Base-by-base conservation (phyloP, 768 basidiomycete genomes). In the Coprinellus micaceus region DNA sequence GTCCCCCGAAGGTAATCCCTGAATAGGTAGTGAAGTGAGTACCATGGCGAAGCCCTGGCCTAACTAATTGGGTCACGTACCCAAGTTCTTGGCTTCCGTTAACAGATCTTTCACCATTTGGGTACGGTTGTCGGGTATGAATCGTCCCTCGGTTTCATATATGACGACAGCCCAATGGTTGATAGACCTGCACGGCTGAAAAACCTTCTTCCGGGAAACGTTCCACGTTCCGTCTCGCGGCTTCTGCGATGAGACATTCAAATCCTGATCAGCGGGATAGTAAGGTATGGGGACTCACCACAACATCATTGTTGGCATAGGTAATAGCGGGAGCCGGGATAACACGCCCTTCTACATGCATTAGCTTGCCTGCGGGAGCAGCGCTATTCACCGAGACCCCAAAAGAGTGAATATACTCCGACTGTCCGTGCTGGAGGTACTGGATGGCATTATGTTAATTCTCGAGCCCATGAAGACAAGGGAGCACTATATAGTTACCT, bases 201-300 rank as follows among this genome's bases (percentile, higher is more conserved):
- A 83, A 65, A 93, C 85, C 46, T 76, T 74, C 61, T 88, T 89
- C 59, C 87, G 86, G 0, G 86, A 76, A 89, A 91, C 88, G 56
- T 91, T 91, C 90, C 91, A 92, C 0, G 82, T 68, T 0, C 91
- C 90, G 53, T 86, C 79, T 2, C 74, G 69, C 0, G 88, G 90
- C 37, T 59, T 67, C 85, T 88, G 59, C n/a, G 37, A 54, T 48
- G 11, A 25, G 60, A 49, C 15, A n/a, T 0, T 2, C 53, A 40
- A 36, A 26, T 13, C 37, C 55, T 2, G 45, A 58, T n/a, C n/a
- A n/a, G n/a, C n/a, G n/a, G 45, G 39, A 22, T 45, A 69, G 82
- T 58, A 3, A 51, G 12, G 4, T n/a, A n/a, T n/a, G n/a, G 1
- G 6, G 4, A 51, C 49, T 19, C 22, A 51, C 49, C n/a, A 51